Base-by-base conservation (phyloP, 1,284 basidiomycete species). In the Ceratobasidium theobromae region DNA sequence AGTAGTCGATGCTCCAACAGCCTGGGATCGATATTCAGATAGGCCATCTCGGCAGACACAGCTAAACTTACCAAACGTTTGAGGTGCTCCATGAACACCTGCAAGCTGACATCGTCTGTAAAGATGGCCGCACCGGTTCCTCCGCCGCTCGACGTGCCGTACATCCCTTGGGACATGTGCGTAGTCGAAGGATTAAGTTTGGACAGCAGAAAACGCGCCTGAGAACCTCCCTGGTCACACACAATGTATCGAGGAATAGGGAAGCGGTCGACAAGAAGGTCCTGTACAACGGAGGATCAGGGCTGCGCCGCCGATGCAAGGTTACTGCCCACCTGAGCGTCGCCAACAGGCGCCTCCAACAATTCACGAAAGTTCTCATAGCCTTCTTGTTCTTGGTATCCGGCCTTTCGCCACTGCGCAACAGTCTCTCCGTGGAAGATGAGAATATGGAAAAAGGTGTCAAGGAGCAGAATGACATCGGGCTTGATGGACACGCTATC, bases 381-480 rank as follows among this genome's bases (percentile, higher is more conserved):
- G 35, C 95, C 96, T 75, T 98, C 96, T 78, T 98, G 95, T 8
- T 99, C 95, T 75, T 99, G 97, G 75, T 99, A 99, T 5, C 95
- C 95, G n/a, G 94, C 93, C 78, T 99, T 98, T 66, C 96, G 86
- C 97, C 97, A 99, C 76, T 95, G 91, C 0, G 96, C 95, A 62
- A 99, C 85, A 16, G 95, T 95, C 77, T 96, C 94, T 30, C 97
- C 97, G 76, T 99, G 95, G 90, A 98, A 99, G 78, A 99, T 99
- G 73, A 99, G 89, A 72, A 99, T 98, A 77, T 99, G 97, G 93
- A 99, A 99, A 85, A 98, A 99, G 2, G 97, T 99, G 75, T 99
- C 97, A 69, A 99, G 88, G n/a, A 99, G 84, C 38, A 99, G 85
- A 72, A 99, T 91, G 71, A 95, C 93, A 74, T 99, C 96, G 52